Percentiles rank a stretch among this genome's conserved stretches.
Evolutionary conservation across 176 grass and related monocot genomes (phyloP).

Genomic region (sorghum (Sorghum bicolor)): Sorghum_bicolor_NCBIv3 NC_012878.2:54113001-54113500

Average conservation of each 20-base stretch:
- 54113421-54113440: neutral
- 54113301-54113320: conserved; percentile 80
- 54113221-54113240: neutral
- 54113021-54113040: neutral
- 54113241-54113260: neutral
- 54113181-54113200: neutral
- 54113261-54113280: neutral
- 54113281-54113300: conserved; percentile 70
- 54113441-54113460: neutral
- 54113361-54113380: conserved; percentile 49
- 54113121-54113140: neutral
- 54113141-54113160: neutral
- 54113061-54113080: neutral
- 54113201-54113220: neutral
- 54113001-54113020: neutral
- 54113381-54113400: conserved; percentile 21
- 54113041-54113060: neutral
- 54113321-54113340: conserved; percentile 62
- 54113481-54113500: neutral
- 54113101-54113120: neutral
- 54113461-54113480: neutral
- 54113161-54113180: neutral
- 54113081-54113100: neutral
- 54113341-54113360: conserved; percentile 76
- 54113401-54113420: neutral